Evolutionary conservation across 306 rosid genomes (phyloP).

Genomic region (Arachis hypogaea): DNA sequence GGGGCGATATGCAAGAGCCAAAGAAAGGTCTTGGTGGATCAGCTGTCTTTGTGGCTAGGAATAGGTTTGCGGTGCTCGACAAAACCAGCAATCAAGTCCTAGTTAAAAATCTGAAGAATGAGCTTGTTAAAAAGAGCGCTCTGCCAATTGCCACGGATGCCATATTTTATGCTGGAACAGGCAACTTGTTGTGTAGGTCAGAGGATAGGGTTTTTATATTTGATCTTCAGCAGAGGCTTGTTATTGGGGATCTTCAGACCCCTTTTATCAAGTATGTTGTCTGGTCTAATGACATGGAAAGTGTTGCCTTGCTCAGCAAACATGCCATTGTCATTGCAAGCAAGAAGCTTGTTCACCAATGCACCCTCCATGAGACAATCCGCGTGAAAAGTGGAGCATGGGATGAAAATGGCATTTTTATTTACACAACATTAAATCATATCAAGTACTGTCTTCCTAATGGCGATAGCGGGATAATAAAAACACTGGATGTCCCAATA

Average conservation of each 20-base stretch:
- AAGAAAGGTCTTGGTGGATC: constrained; percentile 94
- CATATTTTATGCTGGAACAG: constrained; percentile 88
- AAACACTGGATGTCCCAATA: constrained; percentile 86
- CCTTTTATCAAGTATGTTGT: constrained; percentile 81
- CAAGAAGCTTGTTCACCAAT: constrained; percentile 88
- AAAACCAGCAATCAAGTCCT: constrained; percentile 71
- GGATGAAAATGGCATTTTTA: constrained; percentile 96
- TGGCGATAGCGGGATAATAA: constrained; percentile 91
- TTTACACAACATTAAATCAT: constrained; percentile 87
- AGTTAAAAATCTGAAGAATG: constrained; percentile 76
- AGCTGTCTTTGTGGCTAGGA: constrained; percentile 88
- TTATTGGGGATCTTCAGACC: constrained; percentile 86
- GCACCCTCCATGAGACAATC: constrained; percentile 95
- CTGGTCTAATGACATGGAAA: constrained; percentile 92
- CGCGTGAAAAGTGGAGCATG: constrained; percentile 96
- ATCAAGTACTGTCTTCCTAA: constrained; percentile 89
- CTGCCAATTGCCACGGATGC: constrained; percentile 82
- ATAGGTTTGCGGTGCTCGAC: constrained; percentile 92
- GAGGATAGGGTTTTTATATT: constrained; percentile 85
- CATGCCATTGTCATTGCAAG: constrained; percentile 84
- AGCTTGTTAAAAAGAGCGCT: constrained; percentile 67
- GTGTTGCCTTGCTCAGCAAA: constrained; percentile 91
- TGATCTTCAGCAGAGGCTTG: constrained; percentile 78
- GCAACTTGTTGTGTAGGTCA: constrained; percentile 81
- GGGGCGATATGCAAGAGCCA: constrained; percentile 88